Evolutionary conservation across 805 yeast genomes (phyloP), one percentile per base, ranked within the genome.

Genomic region (Ogataea henricii): DNA sequence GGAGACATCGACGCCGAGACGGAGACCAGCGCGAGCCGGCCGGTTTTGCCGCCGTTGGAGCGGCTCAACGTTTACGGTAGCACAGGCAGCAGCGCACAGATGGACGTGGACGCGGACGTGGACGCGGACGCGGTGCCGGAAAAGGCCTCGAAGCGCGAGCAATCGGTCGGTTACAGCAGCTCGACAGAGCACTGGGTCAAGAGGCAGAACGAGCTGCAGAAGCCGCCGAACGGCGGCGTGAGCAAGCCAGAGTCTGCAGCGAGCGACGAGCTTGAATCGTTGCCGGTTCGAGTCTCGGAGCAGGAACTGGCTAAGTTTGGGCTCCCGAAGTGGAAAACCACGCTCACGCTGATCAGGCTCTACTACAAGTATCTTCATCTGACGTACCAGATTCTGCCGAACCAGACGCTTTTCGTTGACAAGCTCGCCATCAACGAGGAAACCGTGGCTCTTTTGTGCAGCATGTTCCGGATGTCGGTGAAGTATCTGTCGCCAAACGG

Each of bases 321-420:
- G 6, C 55, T 74, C 6, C 79, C 79, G 3, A 48, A 63, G 30
- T 64, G 69, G 65, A 48, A 54, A 36, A 64, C 67, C 0, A 59
- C 71, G 2, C 61, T 60, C 30, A 49, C 57, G 2, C 51, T 74
- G 35, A 56, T 74, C 34, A 74, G 72, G 44, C 48, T 72, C 6
- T 74, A 64, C 51, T 75, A 71, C 54, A 58, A 71, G 34, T 75
- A 73, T 53, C 62, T 68, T n/a, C 70, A 73, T 44, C 65, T 71
- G 6, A 62, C 70, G 6, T 60, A 68, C 38, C 64, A 69, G 16
- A 57, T 69, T 6, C 51, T 75, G 4, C 75, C 77, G 1, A 59
- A 69, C 27, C 69, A 68, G 45, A 53, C 55, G 9, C 43, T 59
- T 6, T 59, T 74, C 29, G 40, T 72, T 3, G 56, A 53, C 17